A percentile compares a stretch with the other conserved stretches of the same genome.
These are phyloP conservation scores for Flaveria trinervia DNA, from an alignment of 129 eudicot species.

Conservation along the genomic window DNA sequence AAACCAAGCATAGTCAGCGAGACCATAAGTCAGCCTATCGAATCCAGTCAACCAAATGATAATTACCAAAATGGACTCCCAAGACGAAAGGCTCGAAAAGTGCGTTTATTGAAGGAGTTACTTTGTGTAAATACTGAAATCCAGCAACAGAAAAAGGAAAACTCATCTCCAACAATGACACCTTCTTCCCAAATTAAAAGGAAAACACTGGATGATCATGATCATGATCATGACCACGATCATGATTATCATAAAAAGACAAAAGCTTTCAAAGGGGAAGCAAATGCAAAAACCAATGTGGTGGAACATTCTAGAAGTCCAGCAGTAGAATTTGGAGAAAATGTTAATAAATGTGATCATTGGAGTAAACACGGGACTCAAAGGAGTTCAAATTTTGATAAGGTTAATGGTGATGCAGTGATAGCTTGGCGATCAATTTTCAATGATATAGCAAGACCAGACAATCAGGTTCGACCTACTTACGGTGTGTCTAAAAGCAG, in stretches of 20 bases:
- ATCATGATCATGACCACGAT: slow-evolving; percentile 21
- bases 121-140: slow-evolving; percentile 37
- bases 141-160: slow-evolving; percentile 33
- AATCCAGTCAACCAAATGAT: slow-evolving; percentile 31
- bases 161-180: slow-evolving; percentile 17
- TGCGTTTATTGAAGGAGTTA: slow-evolving; percentile 66
- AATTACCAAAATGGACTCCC: slow-evolving; percentile 36
- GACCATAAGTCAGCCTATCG: slow-evolving; percentile 16
- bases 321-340: slow-evolving; percentile 26
- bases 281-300: slow-evolving; percentile 17
- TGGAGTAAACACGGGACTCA: slow-evolving; percentile 37
- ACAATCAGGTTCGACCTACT: slow-evolving; percentile 21
- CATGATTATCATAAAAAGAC: slow-evolving; percentile 36
- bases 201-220: slow-evolving; percentile 40
- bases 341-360: slow-evolving; percentile 20
- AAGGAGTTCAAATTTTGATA: slow-evolving; percentile 31
- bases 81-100: slow-evolving; percentile 52
- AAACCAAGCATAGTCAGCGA: slow-evolving; percentile 13
- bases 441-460: slow-evolving; percentile 31
- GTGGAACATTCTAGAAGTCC: slow-evolving; percentile 30
- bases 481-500: slow-evolving; percentile 22
- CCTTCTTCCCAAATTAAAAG: slow-evolving; percentile 42
- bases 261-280: slow-evolving; percentile 31
- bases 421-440: slow-evolving; percentile 33
- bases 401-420: slow-evolving; percentile 26